Base-by-base conservation (phyloP, 805 yeast species). In the Candida peoriensis region DNA sequence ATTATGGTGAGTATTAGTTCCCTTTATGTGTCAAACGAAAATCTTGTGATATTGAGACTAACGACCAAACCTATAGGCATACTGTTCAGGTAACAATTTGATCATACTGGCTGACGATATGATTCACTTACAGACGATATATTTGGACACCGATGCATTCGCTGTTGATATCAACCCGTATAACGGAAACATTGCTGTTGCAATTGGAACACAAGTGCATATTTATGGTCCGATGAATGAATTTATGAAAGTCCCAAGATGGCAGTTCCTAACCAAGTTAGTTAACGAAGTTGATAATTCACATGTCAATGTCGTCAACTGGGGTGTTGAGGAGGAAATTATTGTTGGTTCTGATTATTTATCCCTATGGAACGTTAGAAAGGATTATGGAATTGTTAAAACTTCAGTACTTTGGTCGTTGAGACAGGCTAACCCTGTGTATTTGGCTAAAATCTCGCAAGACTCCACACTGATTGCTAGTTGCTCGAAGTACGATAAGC, bases 41-140 rank as follows among this genome's bases (percentile, higher is more conserved):
- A n/a, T n/a, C n/a, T 20, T 7, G 12, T 7, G 24, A 30, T 6
- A 16, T n/a, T 11, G 23, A 15, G 11, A 14, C 14, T 14, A 25
- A 21, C 17, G 19, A 15, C 23, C 28, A n/a, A n/a, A n/a, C n/a
- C 15, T 36, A 8, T 12, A 60, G 60, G 78, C 77, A 2, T 90
- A 90, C 55, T 83, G 88, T 38, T 85, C 96, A 1, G 97, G 96
- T 1, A 87, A 87, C 60, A 87, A 86, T 54, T 64, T 90, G 45
- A 82, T 90, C 22, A 70, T 83, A 5, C 54, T 79, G 3, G 66
- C 81, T 7, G 69, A 72, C 40, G 63, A 69, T 30, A 62, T 68
- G 38, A 57, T 61, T 17, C 61, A 81, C 41, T 59, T 88, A 13
- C 97, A 90, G 57, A 87, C 96, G 0, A 61, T 87, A 2, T 83